These are phyloP conservation scores for Sarcodon aspratus DNA, from an alignment of 768 basidiomycete genomes.

Conservation along the genomic window DNA sequence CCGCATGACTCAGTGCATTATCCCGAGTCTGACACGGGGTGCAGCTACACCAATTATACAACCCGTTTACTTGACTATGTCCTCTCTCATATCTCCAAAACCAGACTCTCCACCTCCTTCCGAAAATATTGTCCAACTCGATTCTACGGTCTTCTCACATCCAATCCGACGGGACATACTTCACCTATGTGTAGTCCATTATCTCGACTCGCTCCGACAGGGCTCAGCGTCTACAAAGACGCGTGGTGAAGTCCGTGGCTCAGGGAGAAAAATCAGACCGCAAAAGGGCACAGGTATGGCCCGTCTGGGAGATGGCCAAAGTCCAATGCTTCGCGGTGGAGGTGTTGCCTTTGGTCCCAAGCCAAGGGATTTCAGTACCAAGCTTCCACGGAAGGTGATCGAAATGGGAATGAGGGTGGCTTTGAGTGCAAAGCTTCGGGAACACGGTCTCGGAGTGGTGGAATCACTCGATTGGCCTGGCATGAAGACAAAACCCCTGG, in stretches of 20 bases:
- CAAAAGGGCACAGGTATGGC: slow-evolving; percentile 92
- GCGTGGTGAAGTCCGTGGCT: slow-evolving; percentile 81
- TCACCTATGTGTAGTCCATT: slow-evolving; percentile 82
- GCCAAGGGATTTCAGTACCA: slow-evolving; percentile 85
- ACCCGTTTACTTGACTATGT: slow-evolving; percentile 53
- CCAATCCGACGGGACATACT: slow-evolving; percentile 88
- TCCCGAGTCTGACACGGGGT: background rate
- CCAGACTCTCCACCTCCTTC: slow-evolving; percentile 27
- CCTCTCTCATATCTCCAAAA: slow-evolving; percentile 39
- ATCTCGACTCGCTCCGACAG: slow-evolving; percentile 82
- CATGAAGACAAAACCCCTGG: slow-evolving; percentile 60
- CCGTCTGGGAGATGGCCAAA: slow-evolving; percentile 81
- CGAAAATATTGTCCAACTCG: slow-evolving; percentile 46
- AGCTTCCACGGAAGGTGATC: slow-evolving; percentile 86
- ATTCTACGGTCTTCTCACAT: slow-evolving; percentile 78
- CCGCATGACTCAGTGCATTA: too few species aligned
- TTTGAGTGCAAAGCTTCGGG: slow-evolving; percentile 71
- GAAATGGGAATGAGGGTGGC: slow-evolving; percentile 91
- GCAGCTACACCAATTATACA: slow-evolving; percentile 26
- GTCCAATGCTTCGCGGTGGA: slow-evolving; percentile 83
- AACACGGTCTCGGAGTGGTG: slow-evolving; percentile 67
- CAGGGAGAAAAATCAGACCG: slow-evolving; percentile 76
- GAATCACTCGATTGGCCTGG: slow-evolving; percentile 59
- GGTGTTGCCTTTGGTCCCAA: slow-evolving; percentile 89
- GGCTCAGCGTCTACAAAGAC: slow-evolving; percentile 90